These are phyloP conservation scores for Populus pruinosa DNA, from an alignment of 345 rosid genomes.

Conservation along the genomic window DNA sequence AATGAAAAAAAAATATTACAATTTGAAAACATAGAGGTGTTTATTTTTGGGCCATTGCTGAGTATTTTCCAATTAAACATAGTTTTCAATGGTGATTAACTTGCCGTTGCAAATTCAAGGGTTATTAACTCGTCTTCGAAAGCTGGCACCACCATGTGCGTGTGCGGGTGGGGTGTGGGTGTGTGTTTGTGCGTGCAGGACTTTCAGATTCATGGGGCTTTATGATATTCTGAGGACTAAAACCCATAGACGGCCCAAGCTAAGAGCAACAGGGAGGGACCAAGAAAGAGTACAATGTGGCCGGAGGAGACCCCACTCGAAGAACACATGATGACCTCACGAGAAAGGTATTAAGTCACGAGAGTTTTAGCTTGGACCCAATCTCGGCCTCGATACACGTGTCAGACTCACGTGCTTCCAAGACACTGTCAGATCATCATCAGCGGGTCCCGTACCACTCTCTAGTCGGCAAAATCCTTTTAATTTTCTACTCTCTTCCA, in stretches of 20 bases:
- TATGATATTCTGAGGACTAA: constrained; percentile 7
- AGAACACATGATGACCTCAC: constrained; percentile 16
- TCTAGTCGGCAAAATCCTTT: background rate
- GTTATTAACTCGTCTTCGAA: no score
- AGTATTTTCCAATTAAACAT: background rate
- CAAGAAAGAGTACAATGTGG: background rate
- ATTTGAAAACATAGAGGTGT: background rate
- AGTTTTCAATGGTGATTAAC: no score
- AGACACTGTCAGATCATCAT: background rate
- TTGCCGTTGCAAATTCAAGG: background rate
- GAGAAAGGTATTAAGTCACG: constrained; percentile 23
- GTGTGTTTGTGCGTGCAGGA: no score
- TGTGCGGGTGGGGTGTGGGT: no score
- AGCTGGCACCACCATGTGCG: no score
- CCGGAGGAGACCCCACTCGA: constrained; percentile 12
- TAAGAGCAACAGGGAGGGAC: background rate
- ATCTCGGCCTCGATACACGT: constrained; percentile 20
- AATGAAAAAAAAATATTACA: background rate
- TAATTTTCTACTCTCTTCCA: background rate
- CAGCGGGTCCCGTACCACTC: background rate
- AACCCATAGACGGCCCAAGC: background rate
- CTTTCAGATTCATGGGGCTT: background rate
- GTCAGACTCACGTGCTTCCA: constrained; percentile 10
- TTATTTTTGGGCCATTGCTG: background rate
- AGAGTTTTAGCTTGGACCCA: constrained; percentile 11